Base-by-base conservation (phyloP, 257 asterid genomes). In the Capsicum baccatum region DNA sequence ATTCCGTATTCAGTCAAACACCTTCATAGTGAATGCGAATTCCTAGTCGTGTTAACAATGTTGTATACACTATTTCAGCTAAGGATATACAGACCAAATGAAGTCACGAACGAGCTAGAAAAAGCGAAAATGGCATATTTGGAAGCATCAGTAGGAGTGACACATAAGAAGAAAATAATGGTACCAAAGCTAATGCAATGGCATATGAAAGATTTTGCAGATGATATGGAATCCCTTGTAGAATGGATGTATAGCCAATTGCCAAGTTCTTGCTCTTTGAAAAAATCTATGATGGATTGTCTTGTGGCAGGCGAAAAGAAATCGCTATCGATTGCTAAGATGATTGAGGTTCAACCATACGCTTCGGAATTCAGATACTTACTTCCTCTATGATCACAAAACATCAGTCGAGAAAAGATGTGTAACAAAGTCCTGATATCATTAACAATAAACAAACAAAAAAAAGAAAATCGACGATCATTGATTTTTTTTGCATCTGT, bases 231-330 rank as follows among this genome's bases (percentile, higher is more conserved):
- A 60, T 94, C 98, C 9, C 97, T 96, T 62, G 82, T 94, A 0
- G 99, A 96, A 85, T 96, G 99, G 98, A 92, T 96, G 73, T 96
- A 96, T 88, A 96, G 98, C 88, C 99, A 94, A 85, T 88, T 96
- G 70, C 94, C 95, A 1, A 85, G 89, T 42, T 89, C 90, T 10
- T 89, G 93, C 88, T 87, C 97, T 12, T 79, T 94, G 71, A 94
- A 96, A 89, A 90, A 93, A 88, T 81, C 90, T 89, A 91, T 96
- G 85, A 92, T 90, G 92, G 98, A 94, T 83, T 92, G 97, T 86
- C 90, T 93, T 44, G 87, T 88, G 37, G 15, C 8, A 0, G 94
- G 92, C 52, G 95, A 93, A 73, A 79, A 89, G 44, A 94, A 90
- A 82, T 88, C 90, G 42, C 90, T 69, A 39, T 69, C 91, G 15